Evolutionary conservation across 202 grass and related monocot genomes (phyloP), one percentile per base, ranked within the genome.

Genomic region (Dendrocalamus latiflorus): DNA sequence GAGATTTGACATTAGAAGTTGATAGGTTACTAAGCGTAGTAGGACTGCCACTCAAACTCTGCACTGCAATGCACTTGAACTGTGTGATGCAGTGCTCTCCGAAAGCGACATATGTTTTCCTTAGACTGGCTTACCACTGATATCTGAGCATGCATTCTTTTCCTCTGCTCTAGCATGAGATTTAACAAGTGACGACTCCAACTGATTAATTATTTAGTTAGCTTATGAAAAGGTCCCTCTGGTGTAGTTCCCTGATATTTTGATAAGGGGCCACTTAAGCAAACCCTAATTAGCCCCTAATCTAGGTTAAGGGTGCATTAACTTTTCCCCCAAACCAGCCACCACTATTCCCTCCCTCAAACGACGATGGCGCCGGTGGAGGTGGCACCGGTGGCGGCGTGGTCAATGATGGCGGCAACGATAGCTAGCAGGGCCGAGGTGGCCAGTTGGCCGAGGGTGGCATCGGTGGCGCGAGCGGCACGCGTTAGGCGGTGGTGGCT

Each of bases 91-190:
- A 77, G 39, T 81, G 30, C 34, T 86, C 38, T 57, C 71, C 10
- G 14, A 26, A 71, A 65, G 64, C 22, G 59, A 72, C 77, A 82
- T 59, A 43, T 66, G 65, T 76, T 65, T 71, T 72, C 38, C 82
- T 41, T 25, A 56, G 39, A 64, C 55, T 77, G 43, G 55, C 67
- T 70, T 85, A 72, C 70, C 65, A 54, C 10, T 81, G 72, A 58
- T 65, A 89, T 77, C 77, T 77, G 57, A 71, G 72, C n/a, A 39
- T 81, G 74, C 83, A 72, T 58, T 82, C 77, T 72, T 89, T 77
- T 66, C 75, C 65, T 77, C 83, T 66, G 48, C 48, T 72, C 42
- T 39, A 81, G 49, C 38, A 72, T 85, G 65, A 47, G 82, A 56
- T 51, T 76, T 70, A 47, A 64, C 77, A 77, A 43, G 62, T 81